Evolutionary conservation across 805 yeast species (phyloP).

Genomic region (Helenozyma baotianmanensis): DNA sequence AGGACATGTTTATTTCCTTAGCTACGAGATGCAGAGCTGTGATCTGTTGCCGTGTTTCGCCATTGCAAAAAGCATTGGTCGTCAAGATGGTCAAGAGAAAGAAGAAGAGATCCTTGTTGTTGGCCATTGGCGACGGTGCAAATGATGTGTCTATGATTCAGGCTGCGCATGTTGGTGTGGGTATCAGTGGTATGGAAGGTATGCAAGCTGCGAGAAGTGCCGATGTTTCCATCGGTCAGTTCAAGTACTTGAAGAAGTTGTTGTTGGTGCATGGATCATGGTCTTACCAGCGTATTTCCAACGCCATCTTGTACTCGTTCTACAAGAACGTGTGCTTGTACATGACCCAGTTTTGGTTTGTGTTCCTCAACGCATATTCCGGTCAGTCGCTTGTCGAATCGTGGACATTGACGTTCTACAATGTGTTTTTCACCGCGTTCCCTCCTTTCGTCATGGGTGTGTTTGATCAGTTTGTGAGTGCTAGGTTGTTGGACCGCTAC

Average conservation of each 20-base stretch:
- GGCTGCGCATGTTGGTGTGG: slow-evolving; percentile 99
- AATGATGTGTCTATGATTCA: slow-evolving; percentile 99
- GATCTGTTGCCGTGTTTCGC: slow-evolving; percentile 96
- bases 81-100: slow-evolving; percentile 89
- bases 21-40: slow-evolving; percentile 92
- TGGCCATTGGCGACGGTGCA: slow-evolving; percentile 99
- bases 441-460: slow-evolving; percentile 97
- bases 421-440: slow-evolving; percentile 86
- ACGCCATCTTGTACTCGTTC: slow-evolving; percentile 89
- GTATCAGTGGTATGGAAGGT: slow-evolving; percentile 99
- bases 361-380: slow-evolving; percentile 84
- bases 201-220: slow-evolving; percentile 99
- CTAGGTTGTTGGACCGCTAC: slow-evolving; percentile 81
- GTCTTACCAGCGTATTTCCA: slow-evolving; percentile 93
- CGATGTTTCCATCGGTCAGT: slow-evolving; percentile 95
- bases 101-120: slow-evolving; percentile 60
- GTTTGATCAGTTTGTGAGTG: slow-evolving; percentile 92
- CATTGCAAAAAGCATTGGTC: slow-evolving; percentile 92
- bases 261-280: slow-evolving; percentile 94
- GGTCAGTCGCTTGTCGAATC: slow-evolving; percentile 97
- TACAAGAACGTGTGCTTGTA: slow-evolving; percentile 93
- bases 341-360: slow-evolving; percentile 98
- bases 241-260: slow-evolving; percentile 76
- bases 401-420: slow-evolving; percentile 95
- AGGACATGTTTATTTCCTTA: slow-evolving; percentile 69